phyloP scores from a whole-genome alignment of 1,284 basidiomycete genomes.

The Phellopilus nigrolimitatus region DNA sequence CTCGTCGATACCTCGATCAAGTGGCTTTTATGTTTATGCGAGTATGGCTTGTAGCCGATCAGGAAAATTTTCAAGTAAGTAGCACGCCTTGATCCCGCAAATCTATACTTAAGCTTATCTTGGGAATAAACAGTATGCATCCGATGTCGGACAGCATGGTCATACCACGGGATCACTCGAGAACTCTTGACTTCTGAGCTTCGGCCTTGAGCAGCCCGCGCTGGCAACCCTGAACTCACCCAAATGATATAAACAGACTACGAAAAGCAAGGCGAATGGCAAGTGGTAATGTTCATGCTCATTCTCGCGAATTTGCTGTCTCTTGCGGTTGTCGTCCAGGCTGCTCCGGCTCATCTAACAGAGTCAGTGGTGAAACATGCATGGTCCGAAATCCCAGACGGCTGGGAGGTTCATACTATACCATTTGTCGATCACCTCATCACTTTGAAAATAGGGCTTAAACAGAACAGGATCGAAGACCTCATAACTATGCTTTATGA shows the following conservation, averaged over 20 bases:
- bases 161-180: constrained; percentile 3
- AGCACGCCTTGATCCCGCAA: background rate
- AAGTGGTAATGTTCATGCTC: background rate
- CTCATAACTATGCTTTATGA: constrained; percentile 25
- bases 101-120: constrained; percentile 6
- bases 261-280: background rate
- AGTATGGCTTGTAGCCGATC: too few species aligned
- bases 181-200: background rate
- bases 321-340: background rate
- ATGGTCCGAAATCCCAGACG: constrained; percentile 17
- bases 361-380: constrained; percentile 20
- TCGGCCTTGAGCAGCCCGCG: background rate
- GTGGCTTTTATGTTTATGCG: too few species aligned
- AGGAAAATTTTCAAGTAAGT: too few species aligned
- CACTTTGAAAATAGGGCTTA: constrained; percentile 20
- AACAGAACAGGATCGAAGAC: constrained; percentile 21
- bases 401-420: constrained; percentile 15
- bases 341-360: constrained; percentile 9
- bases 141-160: constrained; percentile 6
- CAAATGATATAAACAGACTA: background rate
- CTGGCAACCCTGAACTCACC: too few species aligned
- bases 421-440: constrained; percentile 18
- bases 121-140: constrained; percentile 8
- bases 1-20: too few species aligned
- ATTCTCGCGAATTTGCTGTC: background rate